Evolutionary conservation across 75 land plant genomes (phyloP), one percentile per base, ranked within the genome.

Genomic region (Ceratopteris richardii): DNA sequence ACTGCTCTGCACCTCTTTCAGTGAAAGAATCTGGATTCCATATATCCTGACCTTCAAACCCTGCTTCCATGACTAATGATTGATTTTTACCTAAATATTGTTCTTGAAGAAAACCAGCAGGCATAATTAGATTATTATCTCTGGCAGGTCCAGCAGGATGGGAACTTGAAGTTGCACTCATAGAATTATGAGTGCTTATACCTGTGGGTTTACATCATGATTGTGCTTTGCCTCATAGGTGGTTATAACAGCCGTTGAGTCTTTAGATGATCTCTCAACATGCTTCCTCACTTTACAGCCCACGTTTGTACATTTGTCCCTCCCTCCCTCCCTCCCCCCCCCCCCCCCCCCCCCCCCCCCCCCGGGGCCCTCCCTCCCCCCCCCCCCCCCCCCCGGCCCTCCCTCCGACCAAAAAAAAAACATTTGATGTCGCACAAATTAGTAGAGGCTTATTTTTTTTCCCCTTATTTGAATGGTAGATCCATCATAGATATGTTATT

Each of bases 201-300:
- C 36, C 72, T 0, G 56, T 54, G 56, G 75, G 75, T 12, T n/a
- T n/a, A 72, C 75, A 31, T 72, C 75, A 43, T 66, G 68, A 5
- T 44, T 66, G 44, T 66, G 68, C 0, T 42, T 66, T 19, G 65
- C 68, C 42, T 66, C 68, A 47, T 66, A 66, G 24, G 62, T 66
- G 0, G 68, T 66, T 11, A 66, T 58, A 9, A 66, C 68, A 9
- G 55, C 24, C 25, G 25, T 57, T 1, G 62, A 47, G 18, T 66
- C 68, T 18, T 66, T 57, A 0, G 31, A n/a, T 5, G 68, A 66
- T 12, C 66, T 29, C 44, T 66, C 68, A 26, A 66, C 64, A 41
- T 57, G 68, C 47, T 66, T 66, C 14, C 57, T 40, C 0, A 66
- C 68, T 33, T 33, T 33, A 33, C 37, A 9, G 37, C 7, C 37